Evolutionary conservation across 1,284 basidiomycete genomes (phyloP), one percentile per base, ranked within the genome.

Genomic region (Garcileccinum viscosum): DNA sequence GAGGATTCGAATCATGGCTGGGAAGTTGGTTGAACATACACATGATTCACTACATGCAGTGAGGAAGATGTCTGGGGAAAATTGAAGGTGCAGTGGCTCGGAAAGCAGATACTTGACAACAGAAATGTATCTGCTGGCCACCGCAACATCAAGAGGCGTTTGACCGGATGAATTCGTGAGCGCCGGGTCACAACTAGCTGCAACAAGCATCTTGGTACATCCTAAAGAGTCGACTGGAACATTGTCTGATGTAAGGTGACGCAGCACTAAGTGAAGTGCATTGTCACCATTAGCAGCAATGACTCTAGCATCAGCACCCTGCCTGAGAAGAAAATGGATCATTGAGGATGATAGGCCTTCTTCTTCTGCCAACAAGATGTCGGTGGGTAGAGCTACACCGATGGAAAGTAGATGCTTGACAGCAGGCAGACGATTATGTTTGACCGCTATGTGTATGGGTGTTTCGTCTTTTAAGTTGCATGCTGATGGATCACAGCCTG

Each of bases 181-280:
- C 1, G 8, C 9, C 27, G 50, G 50, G 17, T 56, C 27, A 30
- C 27, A 56, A 17, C 50, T 27, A 17, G 27, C 50, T 9, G 14
- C 50, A 30, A 56, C 14, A 30, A 56, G 50, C 40, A 42, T 42
- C 40, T 19, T 22, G 17, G 11, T 1, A 42, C 17, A 22, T 11
- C 11, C 40, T 42, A 5, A 22, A 0, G 5, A 1, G 9, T 22
- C 1, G 19, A 19, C 8, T 3, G 5, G 17, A 3, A 17, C 17
- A 4, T 22, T 19, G 9, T 22, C 40, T 22, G 19, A 19, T 4
- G 19, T 9, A 4, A 2, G 1, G 40, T 1, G 9, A 40, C 17
- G 40, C 1, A 42, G 3, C 17, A 14, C 19, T 22, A 9, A 42
- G 40, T 42, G 40, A 0, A 42, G 40, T 9, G 11, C 40, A 42